Percentiles rank a stretch among this genome's conserved stretches.
phyloP scores from a whole-genome alignment of 352 stramenopile species.

The Globisporangium orthogonon region DNA sequence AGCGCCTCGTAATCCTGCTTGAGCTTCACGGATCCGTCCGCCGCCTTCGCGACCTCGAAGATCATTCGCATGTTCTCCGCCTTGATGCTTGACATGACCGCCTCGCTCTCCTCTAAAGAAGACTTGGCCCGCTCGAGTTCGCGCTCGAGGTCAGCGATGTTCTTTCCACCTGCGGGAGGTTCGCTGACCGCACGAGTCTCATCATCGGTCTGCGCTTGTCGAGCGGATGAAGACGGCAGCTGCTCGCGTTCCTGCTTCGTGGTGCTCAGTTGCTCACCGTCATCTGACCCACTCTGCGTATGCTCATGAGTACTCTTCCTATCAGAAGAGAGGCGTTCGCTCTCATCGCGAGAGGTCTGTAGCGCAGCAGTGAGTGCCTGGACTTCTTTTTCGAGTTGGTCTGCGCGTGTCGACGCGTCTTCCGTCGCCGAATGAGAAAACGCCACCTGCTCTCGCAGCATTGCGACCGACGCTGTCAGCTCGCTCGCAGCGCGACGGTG shows the following conservation, averaged over 20 bases:
- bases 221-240: not conserved
- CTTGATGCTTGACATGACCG: conserved; percentile 53
- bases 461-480: conserved; percentile 5
- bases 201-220: not conserved
- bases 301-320: conserved; percentile 13
- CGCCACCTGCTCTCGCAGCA: conserved; percentile 6
- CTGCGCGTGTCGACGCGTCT: not conserved
- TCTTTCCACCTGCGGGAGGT: not conserved
- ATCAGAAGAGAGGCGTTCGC: conserved; percentile 14
- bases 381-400: conserved; percentile 17
- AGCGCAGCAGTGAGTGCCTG: conserved; percentile 17
- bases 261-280: conserved; percentile 16
- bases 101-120: conserved; percentile 28
- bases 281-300: conserved; percentile 17
- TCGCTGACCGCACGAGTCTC: not conserved
- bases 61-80: conserved; percentile 71
- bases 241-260: not conserved
- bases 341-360: conserved; percentile 12
- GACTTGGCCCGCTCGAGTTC: conserved; percentile 26
- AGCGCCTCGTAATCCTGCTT: conserved; percentile 56
- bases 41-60: conserved; percentile 67
- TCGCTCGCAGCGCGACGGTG: conserved; percentile 6
- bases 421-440: not conserved
- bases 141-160: conserved; percentile 8
- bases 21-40: conserved; percentile 47